Evolutionary conservation across 257 asterid species (phyloP).

Genomic region (Agastache rugosa): DNA sequence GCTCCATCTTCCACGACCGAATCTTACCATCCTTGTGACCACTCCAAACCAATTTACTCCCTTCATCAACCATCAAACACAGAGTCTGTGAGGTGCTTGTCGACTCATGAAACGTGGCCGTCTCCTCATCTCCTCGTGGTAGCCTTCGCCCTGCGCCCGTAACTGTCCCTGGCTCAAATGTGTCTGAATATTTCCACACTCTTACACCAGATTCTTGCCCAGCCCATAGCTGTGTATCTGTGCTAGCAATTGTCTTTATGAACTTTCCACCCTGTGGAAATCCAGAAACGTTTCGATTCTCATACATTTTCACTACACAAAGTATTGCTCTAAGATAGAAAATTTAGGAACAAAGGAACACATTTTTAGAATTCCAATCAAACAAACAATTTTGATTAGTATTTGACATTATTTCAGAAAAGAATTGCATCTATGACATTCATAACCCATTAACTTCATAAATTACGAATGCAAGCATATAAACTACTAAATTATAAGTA

Average conservation of each 20-base stretch:
- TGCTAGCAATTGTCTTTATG: slow-evolving; percentile 73
- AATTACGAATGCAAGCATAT: background rate
- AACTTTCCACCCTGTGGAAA: slow-evolving; percentile 62
- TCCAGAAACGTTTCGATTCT: slow-evolving; percentile 7
- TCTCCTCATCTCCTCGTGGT: slow-evolving; percentile 86
- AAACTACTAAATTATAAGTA: background rate
- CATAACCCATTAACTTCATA: background rate
- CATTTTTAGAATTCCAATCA: too few relatives aligned
- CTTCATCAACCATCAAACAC: slow-evolving; percentile 73
- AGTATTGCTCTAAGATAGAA: background rate
- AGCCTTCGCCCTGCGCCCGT: slow-evolving; percentile 45
- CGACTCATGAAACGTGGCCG: slow-evolving; percentile 79
- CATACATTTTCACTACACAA: background rate
- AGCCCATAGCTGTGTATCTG: slow-evolving; percentile 83
- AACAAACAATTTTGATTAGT: background rate
- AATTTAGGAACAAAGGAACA: background rate
- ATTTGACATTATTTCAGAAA: too few relatives aligned
- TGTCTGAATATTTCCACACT: slow-evolving; percentile 81
- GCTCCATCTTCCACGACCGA: slow-evolving; percentile 86
- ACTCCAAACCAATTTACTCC: slow-evolving; percentile 82
- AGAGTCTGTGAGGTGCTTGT: slow-evolving; percentile 58
- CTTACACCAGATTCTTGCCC: slow-evolving; percentile 87
- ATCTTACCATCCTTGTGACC: slow-evolving; percentile 90
- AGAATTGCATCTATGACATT: background rate
- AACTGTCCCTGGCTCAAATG: slow-evolving; percentile 63